Evolutionary conservation across 2,329 filamentous ascomycete genomes (phyloP).

Genomic region (Fusarium hainanense): DNA sequence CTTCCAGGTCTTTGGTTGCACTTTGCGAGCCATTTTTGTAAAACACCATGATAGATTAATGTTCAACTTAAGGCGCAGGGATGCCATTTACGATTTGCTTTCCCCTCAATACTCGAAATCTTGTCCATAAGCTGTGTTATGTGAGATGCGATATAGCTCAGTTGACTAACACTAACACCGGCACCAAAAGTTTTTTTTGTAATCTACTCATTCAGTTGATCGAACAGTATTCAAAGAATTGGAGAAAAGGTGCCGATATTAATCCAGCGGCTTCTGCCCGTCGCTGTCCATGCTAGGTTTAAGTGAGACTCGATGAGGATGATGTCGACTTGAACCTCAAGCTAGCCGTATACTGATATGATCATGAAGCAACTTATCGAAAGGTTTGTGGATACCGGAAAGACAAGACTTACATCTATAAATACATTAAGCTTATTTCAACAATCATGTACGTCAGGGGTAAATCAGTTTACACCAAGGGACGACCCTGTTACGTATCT

Average conservation of each 20-base stretch:
- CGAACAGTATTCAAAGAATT: background rate
- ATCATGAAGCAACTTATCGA: background rate
- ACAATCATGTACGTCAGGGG: background rate
- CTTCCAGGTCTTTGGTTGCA: background rate
- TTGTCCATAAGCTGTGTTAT: background rate
- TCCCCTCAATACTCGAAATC: background rate
- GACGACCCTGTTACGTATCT: background rate
- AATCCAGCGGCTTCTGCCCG: too few relatives aligned
- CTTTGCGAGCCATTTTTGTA: constrained; percentile 8
- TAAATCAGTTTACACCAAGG: background rate
- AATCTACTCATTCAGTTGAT: background rate
- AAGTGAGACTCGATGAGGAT: background rate
- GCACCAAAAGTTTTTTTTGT: accelerated
- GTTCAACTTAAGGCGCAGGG: constrained; percentile 3
- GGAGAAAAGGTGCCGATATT: background rate
- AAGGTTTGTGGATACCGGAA: background rate
- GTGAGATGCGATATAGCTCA: background rate
- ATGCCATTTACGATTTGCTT: background rate
- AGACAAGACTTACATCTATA: background rate
- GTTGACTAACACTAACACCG: background rate
- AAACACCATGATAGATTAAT: constrained; percentile 12
- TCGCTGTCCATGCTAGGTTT: background rate
- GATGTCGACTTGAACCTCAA: background rate
- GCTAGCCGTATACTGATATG: background rate
- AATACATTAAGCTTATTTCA: background rate